phyloP scores from a whole-genome alignment of 164 flowering plant species.

The Berberis vulgaris region DNA sequence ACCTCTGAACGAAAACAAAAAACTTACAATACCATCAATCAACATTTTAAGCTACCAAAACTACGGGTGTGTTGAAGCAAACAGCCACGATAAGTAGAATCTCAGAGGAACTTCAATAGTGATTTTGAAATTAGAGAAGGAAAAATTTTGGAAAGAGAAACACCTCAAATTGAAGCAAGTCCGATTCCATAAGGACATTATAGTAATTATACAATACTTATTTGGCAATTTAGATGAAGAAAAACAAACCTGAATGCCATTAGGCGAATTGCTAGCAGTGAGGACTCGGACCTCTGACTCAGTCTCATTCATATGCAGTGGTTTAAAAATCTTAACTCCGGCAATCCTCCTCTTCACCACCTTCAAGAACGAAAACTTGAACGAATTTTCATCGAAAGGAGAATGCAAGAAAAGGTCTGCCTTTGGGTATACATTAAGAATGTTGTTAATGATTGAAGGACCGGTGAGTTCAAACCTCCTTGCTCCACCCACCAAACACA shows the following conservation, averaged over 20 bases:
- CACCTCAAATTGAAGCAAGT: no score
- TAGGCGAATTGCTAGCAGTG: background rate
- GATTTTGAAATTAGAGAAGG: no score
- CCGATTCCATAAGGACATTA: no score
- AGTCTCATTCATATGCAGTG: background rate
- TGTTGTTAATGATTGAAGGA: conserved; percentile 60
- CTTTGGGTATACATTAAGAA: conserved; percentile 33
- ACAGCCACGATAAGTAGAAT: no score
- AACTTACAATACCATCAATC: no score
- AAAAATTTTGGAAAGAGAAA: no score
- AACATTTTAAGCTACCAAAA: no score
- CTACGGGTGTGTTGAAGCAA: no score
- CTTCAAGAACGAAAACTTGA: conserved; percentile 4
- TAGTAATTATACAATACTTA: background rate
- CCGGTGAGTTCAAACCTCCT: conserved; percentile 94
- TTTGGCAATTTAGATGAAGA: conserved; percentile 31
- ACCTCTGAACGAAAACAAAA: no score
- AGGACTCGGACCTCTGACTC: background rate
- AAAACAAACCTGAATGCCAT: conserved; percentile 1
- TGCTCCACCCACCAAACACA: conserved; percentile 93
- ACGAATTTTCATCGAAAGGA: conserved; percentile 2
- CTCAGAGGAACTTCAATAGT: no score
- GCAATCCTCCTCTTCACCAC: background rate
- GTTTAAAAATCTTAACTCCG: conserved; percentile 1
- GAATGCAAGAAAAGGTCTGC: conserved; percentile 1